phyloP scores from a whole-genome alignment of 352 stramenopile genomes.

The Phytopythium kandeliae region DNA sequence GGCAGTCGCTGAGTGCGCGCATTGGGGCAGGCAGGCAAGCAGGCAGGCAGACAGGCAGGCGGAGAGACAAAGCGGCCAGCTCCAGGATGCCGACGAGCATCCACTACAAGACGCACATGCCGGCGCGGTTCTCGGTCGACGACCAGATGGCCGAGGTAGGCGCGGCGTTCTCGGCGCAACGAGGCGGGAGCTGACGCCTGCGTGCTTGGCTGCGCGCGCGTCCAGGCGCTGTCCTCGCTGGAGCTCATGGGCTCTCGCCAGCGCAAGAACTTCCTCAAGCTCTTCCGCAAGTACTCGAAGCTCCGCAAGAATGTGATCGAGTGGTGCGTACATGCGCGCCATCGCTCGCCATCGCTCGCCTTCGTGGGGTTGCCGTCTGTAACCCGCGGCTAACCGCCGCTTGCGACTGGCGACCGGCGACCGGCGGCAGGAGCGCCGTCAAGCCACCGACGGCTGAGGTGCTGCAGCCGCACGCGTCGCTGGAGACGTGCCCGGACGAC shows the following conservation, averaged over 20 bases:
- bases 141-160: slow-evolving; percentile 84
- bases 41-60: no score
- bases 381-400: no score
- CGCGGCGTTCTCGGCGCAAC: no score
- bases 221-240: slow-evolving; percentile 60
- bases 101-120: slow-evolving; percentile 87
- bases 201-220: background rate
- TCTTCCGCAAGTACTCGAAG: slow-evolving; percentile 87
- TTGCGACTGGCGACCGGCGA: no score
- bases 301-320: slow-evolving; percentile 78
- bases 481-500: slow-evolving; percentile 88
- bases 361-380: no score
- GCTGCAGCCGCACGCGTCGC: slow-evolving; percentile 60
- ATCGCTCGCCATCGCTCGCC: background rate
- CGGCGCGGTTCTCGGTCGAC: slow-evolving; percentile 78
- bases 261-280: slow-evolving; percentile 86
- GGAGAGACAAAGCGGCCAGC: no score
- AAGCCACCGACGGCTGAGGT: slow-evolving; percentile 70
- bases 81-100: slow-evolving; percentile 22
- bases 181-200: background rate
- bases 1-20: background rate
- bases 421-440: slow-evolving; percentile 55
- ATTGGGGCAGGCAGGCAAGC: no score
- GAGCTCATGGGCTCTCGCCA: slow-evolving; percentile 78
- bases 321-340: slow-evolving; percentile 31